Percentiles rank a stretch among this genome's conserved stretches.
Evolutionary conservation across 495 filamentous ascomycete species (phyloP).

Genomic region (Xylaria castorea): DNA sequence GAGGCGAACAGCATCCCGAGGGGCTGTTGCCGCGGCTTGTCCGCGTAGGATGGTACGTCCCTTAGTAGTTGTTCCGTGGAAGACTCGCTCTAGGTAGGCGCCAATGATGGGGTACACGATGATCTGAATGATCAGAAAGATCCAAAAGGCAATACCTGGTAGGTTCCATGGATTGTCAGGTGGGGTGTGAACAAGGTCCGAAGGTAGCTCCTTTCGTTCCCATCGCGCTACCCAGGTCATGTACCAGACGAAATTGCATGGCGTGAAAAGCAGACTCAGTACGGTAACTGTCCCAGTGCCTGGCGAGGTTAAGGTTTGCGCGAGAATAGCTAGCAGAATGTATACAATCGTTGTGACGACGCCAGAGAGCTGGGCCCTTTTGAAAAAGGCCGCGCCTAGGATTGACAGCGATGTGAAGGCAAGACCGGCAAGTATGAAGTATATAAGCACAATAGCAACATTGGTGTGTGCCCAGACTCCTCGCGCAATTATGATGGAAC

Average conservation of each 20-base stretch:
- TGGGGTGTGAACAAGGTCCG: conserved; percentile 62
- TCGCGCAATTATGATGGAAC: conserved; percentile 64
- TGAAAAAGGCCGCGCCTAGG: conserved; percentile 75
- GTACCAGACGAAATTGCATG: conserved; percentile 79
- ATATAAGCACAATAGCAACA: conserved; percentile 65
- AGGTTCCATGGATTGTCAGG: conserved; percentile 67
- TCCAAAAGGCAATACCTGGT: conserved; percentile 69
- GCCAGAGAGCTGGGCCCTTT: conserved; percentile 77
- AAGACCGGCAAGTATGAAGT: conserved; percentile 67
- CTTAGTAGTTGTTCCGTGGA: conserved; percentile 75
- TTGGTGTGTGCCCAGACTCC: conserved; percentile 69
- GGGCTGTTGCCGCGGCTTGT: conserved; percentile 41
- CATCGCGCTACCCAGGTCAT: conserved; percentile 71
- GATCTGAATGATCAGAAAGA: conserved; percentile 75
- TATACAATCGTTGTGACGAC: conserved; percentile 68
- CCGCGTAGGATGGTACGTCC: conserved; percentile 60
- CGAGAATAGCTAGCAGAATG: conserved; percentile 71
- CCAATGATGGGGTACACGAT: conserved; percentile 74
- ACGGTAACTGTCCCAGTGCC: conserved; percentile 64
- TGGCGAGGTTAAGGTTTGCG: conserved; percentile 67
- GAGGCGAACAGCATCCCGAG: conserved; percentile 65
- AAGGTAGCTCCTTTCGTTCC: conserved; percentile 61
- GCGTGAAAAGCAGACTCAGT: conserved; percentile 74
- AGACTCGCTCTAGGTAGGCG: conserved; percentile 70
- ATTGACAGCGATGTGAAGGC: conserved; percentile 73